These are phyloP conservation scores for Tolypocladium cylindrosporum DNA, from an alignment of 2,329 filamentous ascomycete species.

Conservation along the genomic window DNA sequence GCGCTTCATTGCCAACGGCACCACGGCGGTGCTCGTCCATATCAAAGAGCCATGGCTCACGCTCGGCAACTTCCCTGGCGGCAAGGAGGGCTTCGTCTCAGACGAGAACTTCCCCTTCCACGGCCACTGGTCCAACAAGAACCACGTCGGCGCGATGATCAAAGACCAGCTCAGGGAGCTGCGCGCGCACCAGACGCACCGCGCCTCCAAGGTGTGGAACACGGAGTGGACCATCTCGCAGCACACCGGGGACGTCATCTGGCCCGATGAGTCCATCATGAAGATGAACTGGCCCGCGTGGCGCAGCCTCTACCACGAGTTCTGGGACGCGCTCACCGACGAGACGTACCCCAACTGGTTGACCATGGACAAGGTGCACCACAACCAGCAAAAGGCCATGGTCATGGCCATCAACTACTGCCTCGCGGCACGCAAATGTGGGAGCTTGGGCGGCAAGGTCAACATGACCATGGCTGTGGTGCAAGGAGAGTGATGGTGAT, in stretches of 20 bases:
- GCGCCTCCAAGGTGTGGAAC: conserved; percentile 9
- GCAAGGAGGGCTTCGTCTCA: conserved; percentile 16
- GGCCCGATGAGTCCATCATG: conserved; percentile 3
- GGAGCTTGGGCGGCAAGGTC: conserved; percentile 11
- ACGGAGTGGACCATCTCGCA: conserved; percentile 18
- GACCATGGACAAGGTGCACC: conserved; percentile 16
- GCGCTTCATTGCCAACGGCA: conserved; percentile 13
- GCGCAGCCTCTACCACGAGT: conserved; percentile 9
- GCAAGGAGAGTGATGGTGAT: background rate
- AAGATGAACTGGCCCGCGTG: conserved; percentile 9
- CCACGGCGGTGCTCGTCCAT: conserved; percentile 18
- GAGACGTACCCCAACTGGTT: conserved; percentile 22
- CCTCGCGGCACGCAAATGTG: conserved; percentile 15
- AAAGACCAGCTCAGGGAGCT: conserved; percentile 12
- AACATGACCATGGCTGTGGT: background rate
- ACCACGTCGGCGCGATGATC: conserved; percentile 4
- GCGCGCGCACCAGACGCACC: conserved; percentile 2
- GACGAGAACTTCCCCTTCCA: conserved; percentile 12
- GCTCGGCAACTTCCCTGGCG: conserved; percentile 12
- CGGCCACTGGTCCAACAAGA: conserved; percentile 13
- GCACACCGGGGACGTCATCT: background rate
- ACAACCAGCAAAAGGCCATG: conserved; percentile 12
- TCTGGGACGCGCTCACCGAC: conserved; percentile 14
- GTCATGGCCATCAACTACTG: conserved; percentile 20
- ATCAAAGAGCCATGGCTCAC: conserved; percentile 12